Evolutionary conservation across 2,329 filamentous ascomycete genomes (phyloP), one percentile per base, ranked within the genome.

Genomic region (Plectosphaerella sp.): DNA sequence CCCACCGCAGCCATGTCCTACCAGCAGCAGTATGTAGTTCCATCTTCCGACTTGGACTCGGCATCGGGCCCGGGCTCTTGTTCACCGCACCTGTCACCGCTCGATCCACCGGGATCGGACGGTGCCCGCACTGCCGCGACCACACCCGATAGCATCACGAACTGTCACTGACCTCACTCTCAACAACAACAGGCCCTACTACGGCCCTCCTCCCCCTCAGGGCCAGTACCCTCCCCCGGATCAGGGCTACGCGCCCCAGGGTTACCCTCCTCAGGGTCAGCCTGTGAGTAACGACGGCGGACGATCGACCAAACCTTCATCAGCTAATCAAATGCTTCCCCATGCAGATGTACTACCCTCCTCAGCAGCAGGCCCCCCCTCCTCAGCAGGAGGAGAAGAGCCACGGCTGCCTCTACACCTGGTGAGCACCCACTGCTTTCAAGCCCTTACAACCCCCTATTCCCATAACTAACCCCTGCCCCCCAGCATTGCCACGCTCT

Each of bases 381-480:
- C 66, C 63, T 37, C 62, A 69, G 50, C 58, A 66, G 48, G 50
- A 56, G 56, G 68, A 72, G 56, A 71, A 72, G 65, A 71, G 67
- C 57, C 67, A 70, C 57, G 71, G 71, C 45, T 73, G 71, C 53
- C 59, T 73, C 47, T 70, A 71, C 59, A 61, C 60, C 50, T 73
- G 71, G 69, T 71, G 56, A 58, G 62, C 33, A 3, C 14, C 5
- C 18, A 10, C 3, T 7, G 15, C 5, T 10, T 7, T 37, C 41
- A 20, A 9, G 35, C 15, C n/a, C 8, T 20, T 5, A 6, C 41
- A 3, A 14, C 28, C 18, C 36, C 15, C 41, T 45, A 18, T 45
- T 5, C 48, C 5, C 9, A 25, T 0, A 14, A 22, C 47, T 56
- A 15, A 54, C 42, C 15, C 8, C 9, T 22, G 5, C 22, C 5